A percentile compares a stretch with the other conserved stretches of the same genome.
Conservation (phyloP, 2,329 filamentous ascomycete species). For the Fusarium citri region DNA sequence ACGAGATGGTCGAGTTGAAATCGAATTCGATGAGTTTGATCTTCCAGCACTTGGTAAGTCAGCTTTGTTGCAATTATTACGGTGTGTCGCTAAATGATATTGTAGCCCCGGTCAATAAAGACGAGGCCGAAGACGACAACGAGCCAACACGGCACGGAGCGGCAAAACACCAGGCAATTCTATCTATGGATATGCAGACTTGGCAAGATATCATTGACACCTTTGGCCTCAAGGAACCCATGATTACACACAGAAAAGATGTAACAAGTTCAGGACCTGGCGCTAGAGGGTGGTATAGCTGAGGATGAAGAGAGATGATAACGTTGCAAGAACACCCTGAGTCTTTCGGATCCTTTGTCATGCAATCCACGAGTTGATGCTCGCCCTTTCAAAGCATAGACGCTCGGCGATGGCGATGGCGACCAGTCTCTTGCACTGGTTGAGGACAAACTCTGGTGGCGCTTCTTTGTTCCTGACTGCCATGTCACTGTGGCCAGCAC, state of each 20-base stretch:
- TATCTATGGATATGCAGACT: slow-evolving; percentile 85
- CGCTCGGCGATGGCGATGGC: slow-evolving; percentile 4
- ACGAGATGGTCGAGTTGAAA: slow-evolving; percentile 80
- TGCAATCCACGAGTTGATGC: slow-evolving; percentile 1
- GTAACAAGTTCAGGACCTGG: slow-evolving; percentile 63
- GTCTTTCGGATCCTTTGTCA: slow-evolving; percentile 16
- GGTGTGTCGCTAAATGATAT: slow-evolving; percentile 28
- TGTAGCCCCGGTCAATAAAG: slow-evolving; percentile 53
- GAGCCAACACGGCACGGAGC: slow-evolving; percentile 62
- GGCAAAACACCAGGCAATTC: slow-evolving; percentile 84
- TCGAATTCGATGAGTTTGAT: slow-evolving; percentile 78
- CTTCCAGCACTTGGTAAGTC: slow-evolving; percentile 84
- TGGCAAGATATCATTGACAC: slow-evolving; percentile 83
- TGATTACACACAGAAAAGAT: slow-evolving; percentile 86
- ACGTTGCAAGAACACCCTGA: slow-evolving; percentile 4
- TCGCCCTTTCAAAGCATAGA: not conserved
- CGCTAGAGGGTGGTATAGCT: slow-evolving; percentile 75
- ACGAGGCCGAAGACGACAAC: slow-evolving; percentile 62
- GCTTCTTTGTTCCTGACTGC: slow-evolving; percentile 28
- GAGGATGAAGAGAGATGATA: slow-evolving; percentile 17
- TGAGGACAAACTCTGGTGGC: not conserved
- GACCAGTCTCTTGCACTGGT: slow-evolving; percentile 13
- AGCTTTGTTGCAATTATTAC: not conserved
- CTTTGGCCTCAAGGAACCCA: slow-evolving; percentile 80
- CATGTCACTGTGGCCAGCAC: not conserved